A percentile compares a stretch with the other conserved stretches of the same genome.
Conservation (phyloP, 1,284 basidiomycete species). For the Puccinia novopanici region DNA sequence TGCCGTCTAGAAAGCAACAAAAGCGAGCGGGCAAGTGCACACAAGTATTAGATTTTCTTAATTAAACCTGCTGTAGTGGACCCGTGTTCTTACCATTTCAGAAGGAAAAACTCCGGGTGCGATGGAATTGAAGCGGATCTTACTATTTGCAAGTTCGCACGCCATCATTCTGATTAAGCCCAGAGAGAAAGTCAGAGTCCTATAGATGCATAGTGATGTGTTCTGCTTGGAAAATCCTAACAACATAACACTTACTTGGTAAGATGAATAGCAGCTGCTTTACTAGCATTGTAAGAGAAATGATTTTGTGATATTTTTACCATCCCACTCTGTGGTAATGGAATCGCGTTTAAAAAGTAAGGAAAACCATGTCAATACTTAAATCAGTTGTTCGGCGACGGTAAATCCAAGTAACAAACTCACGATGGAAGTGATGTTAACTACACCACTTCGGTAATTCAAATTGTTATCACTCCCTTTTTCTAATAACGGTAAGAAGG, state of each 20-base stretch:
- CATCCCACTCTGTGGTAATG: constrained; percentile 33
- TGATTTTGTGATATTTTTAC: constrained; percentile 46
- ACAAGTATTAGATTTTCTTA: background rate
- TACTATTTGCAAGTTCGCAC: constrained; percentile 28
- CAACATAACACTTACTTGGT: constrained; percentile 24
- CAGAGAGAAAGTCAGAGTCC: constrained; percentile 51
- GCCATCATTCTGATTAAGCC: constrained; percentile 48
- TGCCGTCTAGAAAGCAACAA: constrained; percentile 18
- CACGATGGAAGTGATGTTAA: constrained; percentile 50
- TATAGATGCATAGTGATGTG: background rate
- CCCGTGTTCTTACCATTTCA: constrained; percentile 52
- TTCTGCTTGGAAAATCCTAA: background rate
- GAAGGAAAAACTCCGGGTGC: constrained; percentile 55
- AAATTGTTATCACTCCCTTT: constrained; percentile 22
- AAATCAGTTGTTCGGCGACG: background rate
- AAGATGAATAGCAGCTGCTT: constrained; percentile 55
- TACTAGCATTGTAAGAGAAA: constrained; percentile 55
- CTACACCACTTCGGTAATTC: constrained; percentile 46
- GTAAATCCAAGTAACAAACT: background rate
- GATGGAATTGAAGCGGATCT: constrained; percentile 54
- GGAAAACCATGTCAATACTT: background rate
- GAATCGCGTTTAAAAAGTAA: background rate
- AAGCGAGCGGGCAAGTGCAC: background rate
- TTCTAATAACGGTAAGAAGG: constrained; percentile 41
- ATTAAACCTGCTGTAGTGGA: background rate